Evolutionary conservation across 352 stramenopile genomes (phyloP).

Genomic region (Pythium rhizo-oryzae): DNA sequence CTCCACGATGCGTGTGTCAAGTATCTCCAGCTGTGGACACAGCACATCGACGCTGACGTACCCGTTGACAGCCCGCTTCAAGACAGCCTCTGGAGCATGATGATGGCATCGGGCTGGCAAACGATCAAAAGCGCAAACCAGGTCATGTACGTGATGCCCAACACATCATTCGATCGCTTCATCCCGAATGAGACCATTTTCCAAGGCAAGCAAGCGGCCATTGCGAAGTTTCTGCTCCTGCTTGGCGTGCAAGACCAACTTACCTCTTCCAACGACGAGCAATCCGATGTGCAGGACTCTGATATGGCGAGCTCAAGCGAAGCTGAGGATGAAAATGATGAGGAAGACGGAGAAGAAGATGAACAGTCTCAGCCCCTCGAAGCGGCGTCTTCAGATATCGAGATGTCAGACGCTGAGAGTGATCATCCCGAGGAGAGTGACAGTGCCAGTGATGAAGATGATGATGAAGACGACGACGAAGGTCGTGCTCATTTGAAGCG

Average conservation of each 20-base stretch:
- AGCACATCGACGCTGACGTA: background rate
- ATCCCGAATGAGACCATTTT: conserved; percentile 81
- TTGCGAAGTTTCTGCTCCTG: conserved; percentile 54
- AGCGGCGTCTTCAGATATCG: conserved; percentile 30
- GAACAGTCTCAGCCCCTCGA: background rate
- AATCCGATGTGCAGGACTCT: conserved; percentile 3
- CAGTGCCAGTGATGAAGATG: conserved; percentile 4
- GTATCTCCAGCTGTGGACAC: conserved; percentile 49
- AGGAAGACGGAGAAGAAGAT: background rate
- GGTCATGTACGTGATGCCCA: conserved; percentile 64
- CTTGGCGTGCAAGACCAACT: background rate
- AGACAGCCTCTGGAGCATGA: conserved; percentile 65
- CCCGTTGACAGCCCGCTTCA: conserved; percentile 35
- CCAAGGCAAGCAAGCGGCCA: conserved; percentile 54
- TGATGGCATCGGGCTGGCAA: conserved; percentile 56
- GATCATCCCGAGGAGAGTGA: conserved; percentile 17
- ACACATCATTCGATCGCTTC: conserved; percentile 69
- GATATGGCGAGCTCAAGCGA: background rate
- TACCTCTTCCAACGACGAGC: background rate
- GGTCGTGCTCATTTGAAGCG: background rate
- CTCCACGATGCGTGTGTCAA: conserved; percentile 56
- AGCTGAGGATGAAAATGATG: background rate
- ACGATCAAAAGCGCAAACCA: conserved; percentile 51
- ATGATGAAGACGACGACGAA: background rate
- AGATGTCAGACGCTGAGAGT: conserved; percentile 28